Percentiles rank a stretch among this genome's conserved stretches.
Conservation (phyloP, 306 rosid species). For the Acacia crassicarpa region DNA sequence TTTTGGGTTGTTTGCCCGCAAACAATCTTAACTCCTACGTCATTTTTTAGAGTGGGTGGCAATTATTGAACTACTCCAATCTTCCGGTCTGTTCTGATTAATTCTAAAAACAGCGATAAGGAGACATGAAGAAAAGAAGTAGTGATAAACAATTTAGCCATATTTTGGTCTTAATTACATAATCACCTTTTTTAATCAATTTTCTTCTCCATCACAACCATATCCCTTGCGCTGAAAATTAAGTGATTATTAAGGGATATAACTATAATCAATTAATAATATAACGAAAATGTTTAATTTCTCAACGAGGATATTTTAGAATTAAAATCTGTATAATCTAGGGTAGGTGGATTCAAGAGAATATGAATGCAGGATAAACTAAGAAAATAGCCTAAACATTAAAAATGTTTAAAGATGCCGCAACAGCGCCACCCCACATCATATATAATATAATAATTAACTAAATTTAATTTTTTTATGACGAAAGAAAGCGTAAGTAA, state of each 20-base stretch:
- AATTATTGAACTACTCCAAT: too few relatives aligned
- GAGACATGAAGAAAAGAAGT: neutral
- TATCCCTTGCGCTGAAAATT: neutral
- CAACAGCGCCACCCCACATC: neutral
- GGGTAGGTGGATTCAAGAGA: neutral
- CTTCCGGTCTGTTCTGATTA: neutral
- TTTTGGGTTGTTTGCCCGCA: too few relatives aligned
- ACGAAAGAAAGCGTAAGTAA: too few relatives aligned
- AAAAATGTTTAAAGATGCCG: neutral
- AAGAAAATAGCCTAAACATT: neutral
- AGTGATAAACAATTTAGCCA: neutral
- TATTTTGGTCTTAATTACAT: neutral
- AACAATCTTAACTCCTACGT: too few relatives aligned
- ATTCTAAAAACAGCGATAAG: too few relatives aligned
- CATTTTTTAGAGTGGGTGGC: too few relatives aligned
- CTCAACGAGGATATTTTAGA: neutral
- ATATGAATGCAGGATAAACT: neutral
- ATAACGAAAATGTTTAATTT: neutral
- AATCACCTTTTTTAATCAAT: neutral
- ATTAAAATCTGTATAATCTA: neutral
- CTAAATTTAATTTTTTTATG: neutral
- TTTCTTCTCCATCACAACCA: neutral
- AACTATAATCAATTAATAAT: neutral
- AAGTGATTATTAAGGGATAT: neutral
- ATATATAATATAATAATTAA: neutral